A percentile compares a stretch with the other conserved stretches of the same genome.
phyloP scores from a whole-genome alignment of 129 eudicot genomes.

The Artemisia argyi region DNA sequence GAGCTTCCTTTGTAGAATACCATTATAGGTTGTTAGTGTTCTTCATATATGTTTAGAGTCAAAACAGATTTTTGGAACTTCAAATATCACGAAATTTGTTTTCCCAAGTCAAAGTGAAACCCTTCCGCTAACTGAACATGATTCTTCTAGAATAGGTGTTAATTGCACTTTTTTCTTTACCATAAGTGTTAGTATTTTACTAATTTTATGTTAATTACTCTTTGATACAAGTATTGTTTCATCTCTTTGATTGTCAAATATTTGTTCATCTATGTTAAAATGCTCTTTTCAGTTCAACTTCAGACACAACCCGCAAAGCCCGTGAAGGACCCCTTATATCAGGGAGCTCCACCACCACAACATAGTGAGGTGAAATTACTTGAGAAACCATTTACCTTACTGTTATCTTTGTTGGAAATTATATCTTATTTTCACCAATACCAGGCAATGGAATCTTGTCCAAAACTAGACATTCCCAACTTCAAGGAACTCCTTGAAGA shows the following conservation, averaged over 20 bases:
- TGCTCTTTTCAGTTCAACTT: conserved; percentile 60
- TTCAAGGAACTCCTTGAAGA: conserved; percentile 64
- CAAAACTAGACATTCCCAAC: conserved; percentile 68
- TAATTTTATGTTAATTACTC: background rate
- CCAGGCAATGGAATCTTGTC: conserved; percentile 92
- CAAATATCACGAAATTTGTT: too few species aligned
- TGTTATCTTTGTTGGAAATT: conserved; percentile 2
- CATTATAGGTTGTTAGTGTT: too few species aligned
- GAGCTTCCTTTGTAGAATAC: too few species aligned
- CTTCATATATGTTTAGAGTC: too few species aligned
- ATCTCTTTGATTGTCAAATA: conserved; percentile 8
- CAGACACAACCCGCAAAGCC: conserved; percentile 58
- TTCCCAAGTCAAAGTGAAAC: too few species aligned
- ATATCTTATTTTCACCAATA: background rate
- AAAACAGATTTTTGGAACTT: too few species aligned
- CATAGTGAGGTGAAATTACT: conserved; percentile 56
- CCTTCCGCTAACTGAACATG: background rate
- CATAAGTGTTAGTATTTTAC: background rate
- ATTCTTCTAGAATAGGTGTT: background rate
- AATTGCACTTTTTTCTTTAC: background rate
- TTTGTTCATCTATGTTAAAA: background rate
- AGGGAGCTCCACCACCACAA: conserved; percentile 62
- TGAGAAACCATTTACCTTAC: background rate
- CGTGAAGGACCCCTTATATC: conserved; percentile 68
- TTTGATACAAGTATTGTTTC: background rate